These are phyloP conservation scores for Eleusine indica DNA, from an alignment of 176 grass and related monocot genomes.

Conservation along the genomic window DNA sequence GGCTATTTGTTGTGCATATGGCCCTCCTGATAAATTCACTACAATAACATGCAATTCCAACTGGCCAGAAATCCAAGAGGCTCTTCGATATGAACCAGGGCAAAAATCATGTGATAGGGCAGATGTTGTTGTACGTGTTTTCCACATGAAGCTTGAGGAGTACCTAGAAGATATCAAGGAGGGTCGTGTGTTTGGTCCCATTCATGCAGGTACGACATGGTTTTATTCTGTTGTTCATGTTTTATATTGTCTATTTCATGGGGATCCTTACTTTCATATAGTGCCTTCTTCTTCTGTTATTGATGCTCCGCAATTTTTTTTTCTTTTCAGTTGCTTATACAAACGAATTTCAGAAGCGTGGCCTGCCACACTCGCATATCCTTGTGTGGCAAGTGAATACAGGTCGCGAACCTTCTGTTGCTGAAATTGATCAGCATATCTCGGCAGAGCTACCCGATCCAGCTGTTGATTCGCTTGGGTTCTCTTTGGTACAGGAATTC, in stretches of 20 bases:
- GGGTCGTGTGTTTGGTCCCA: not conserved
- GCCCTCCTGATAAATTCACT: not conserved
- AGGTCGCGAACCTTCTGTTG: not conserved
- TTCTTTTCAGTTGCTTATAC: not conserved
- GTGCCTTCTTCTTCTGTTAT: no score
- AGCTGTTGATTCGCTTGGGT: not conserved
- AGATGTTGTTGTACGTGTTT: not conserved
- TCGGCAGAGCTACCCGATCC: not conserved
- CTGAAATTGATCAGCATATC: not conserved
- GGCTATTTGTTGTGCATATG: not conserved
- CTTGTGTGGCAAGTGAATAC: not conserved
- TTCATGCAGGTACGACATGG: not conserved
- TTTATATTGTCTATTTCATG: no score
- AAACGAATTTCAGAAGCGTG: conserved; percentile 9
- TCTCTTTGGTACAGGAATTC: not conserved
- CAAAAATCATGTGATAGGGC: not conserved
- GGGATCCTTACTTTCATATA: no score
- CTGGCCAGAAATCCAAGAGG: not conserved
- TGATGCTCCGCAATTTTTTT: no score
- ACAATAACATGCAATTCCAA: not conserved
- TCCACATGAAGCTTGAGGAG: not conserved
- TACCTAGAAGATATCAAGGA: not conserved
- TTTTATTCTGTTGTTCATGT: no score
- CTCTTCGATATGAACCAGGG: not conserved
- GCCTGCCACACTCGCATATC: not conserved